A percentile compares a stretch with the other conserved stretches of the same genome.
Evolutionary conservation across 2,329 filamentous ascomycete genomes (phyloP).

Genomic region (Monosporascus sp.): DNA sequence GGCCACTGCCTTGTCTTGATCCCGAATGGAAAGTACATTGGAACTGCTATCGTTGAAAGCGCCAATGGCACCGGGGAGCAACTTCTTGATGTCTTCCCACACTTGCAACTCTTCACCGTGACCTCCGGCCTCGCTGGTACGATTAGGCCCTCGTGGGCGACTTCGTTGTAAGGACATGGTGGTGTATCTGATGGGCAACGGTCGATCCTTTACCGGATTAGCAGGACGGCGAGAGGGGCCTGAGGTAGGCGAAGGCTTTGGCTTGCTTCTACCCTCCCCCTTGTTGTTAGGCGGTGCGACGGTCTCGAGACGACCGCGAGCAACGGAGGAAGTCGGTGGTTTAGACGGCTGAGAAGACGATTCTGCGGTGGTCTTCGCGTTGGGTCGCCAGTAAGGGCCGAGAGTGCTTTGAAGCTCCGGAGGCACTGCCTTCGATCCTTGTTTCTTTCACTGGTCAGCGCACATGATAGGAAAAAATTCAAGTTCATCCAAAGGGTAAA

Average conservation of each 20-base stretch:
- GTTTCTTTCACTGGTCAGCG: neutral
- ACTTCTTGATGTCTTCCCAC: conserved; percentile 36
- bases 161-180: conserved; percentile 26
- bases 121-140: conserved; percentile 32
- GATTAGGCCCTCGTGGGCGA: conserved; percentile 26
- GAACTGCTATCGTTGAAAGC: conserved; percentile 36
- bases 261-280: too few relatives aligned
- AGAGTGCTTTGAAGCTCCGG: too few relatives aligned
- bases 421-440: too few relatives aligned
- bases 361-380: neutral
- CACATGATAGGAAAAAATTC: too few relatives aligned
- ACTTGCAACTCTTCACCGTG: conserved; percentile 38
- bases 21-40: conserved; percentile 31
- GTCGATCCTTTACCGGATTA: neutral
- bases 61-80: conserved; percentile 29
- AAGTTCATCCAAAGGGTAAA: too few relatives aligned
- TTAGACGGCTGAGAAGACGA: too few relatives aligned
- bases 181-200: neutral
- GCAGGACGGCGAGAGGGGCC: too few relatives aligned
- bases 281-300: too few relatives aligned
- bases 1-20: conserved; percentile 34
- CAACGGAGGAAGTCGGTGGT: too few relatives aligned
- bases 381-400: neutral
- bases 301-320: too few relatives aligned
- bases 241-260: too few relatives aligned